These are phyloP conservation scores for Porphyra umbilicalis DNA, from an alignment of 31 red algal genomes.

Conservation along the genomic window DNA sequence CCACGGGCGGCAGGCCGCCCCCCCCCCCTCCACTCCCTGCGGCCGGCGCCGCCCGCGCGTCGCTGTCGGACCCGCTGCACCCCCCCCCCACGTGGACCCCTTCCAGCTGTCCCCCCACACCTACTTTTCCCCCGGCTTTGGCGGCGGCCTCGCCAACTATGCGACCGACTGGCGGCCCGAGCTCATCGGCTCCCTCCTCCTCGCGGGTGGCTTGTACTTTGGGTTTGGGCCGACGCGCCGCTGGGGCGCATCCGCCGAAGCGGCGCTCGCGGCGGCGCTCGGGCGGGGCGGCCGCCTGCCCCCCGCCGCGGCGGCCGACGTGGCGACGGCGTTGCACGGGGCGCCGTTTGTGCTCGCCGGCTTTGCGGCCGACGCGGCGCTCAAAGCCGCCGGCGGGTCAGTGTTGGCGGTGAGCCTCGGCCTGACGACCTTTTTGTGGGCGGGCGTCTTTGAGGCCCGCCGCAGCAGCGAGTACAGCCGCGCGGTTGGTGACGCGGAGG, in stretches of 20 bases:
- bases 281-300: neutral
- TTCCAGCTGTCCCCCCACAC: neutral
- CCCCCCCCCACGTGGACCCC: neutral
- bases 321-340: neutral
- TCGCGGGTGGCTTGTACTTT: neutral
- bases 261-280: neutral
- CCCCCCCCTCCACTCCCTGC: neutral
- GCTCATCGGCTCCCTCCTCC: neutral
- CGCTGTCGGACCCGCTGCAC: neutral
- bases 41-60: neutral
- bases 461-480: neutral
- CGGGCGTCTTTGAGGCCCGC: neutral
- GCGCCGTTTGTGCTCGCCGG: neutral
- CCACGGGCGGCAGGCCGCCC: too few relatives aligned
- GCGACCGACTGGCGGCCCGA: neutral
- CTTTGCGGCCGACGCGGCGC: neutral
- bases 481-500: neutral
- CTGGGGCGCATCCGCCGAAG: neutral
- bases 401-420: neutral
- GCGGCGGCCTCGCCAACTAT: neutral
- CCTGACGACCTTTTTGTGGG: neutral
- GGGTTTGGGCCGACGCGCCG: neutral
- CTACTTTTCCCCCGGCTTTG: neutral
- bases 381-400: neutral
- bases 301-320: neutral